Base-by-base conservation (phyloP, 169 alveolate species). In the Plasmodium vivax region DNA sequence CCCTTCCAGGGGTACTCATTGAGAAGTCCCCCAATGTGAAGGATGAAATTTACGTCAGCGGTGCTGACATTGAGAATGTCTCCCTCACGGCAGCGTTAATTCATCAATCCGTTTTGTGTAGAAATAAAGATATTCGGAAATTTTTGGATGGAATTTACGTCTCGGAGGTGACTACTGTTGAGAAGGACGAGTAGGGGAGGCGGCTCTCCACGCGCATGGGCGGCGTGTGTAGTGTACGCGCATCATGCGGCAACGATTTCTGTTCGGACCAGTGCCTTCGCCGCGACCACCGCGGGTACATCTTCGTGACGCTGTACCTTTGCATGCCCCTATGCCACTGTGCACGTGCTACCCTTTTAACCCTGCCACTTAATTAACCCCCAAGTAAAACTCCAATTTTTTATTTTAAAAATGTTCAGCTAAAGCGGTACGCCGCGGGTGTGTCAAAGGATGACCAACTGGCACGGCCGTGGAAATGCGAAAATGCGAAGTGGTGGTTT, bases 111-210 rank as follows among this genome's bases (percentile, higher is more conserved):
- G 98, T 99, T 93, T 98, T 98, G 38, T 99, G 99, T 83, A 99
- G 99, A 93, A 97, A 99, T 96, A 99, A 99, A 98, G 99, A 99
- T 98, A 98, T 99, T 82, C 98, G 99, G 94, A 98, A 99, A 97
- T 99, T 99, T 98, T 98, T 99, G 95, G 99, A 99, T 96, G 99
- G 99, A 87, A 98, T 99, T 94, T 99, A 99, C 97, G 99, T 99
- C 80, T 98, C 99, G 83, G 99, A 99, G 95, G 98, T 96, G 36
- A 98, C 99, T 36, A 96, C 98, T 45, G 98, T 98, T 30, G 99
- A 97, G 92, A 96, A 97, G 94, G 98, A 96, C 27, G 98, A 96
- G 79, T 97, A 95, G 95, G 12, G 71, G 80, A 19, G 10, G 5
- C 38, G 51, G 51, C 47, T 23, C 27, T 23, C 27, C 27, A 23